Evolutionary conservation across 2,329 filamentous ascomycete species (phyloP).

Genomic region (Xylariaceae sp.): DNA sequence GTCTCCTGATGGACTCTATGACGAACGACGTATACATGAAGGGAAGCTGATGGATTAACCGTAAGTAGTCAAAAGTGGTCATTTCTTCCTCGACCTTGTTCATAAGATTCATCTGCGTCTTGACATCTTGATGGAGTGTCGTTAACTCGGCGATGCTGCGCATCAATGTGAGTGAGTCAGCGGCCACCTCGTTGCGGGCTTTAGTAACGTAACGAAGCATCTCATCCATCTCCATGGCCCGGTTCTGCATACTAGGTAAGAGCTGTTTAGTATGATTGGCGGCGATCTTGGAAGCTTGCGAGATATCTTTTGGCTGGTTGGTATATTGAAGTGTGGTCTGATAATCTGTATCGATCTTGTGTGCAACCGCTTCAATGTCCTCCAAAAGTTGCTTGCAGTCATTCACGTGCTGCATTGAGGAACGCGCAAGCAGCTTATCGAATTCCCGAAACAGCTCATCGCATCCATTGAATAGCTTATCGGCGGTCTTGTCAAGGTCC

Average conservation of each 20-base stretch:
- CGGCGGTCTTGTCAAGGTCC: slow-evolving; percentile 56
- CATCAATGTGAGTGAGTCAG: slow-evolving; percentile 68
- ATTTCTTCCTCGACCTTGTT: slow-evolving; percentile 70
- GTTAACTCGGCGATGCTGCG: slow-evolving; percentile 77
- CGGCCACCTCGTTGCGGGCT: slow-evolving; percentile 62
- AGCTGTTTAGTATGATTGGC: slow-evolving; percentile 58
- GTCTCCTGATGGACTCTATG: slow-evolving; percentile 76
- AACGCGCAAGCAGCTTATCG: slow-evolving; percentile 52
- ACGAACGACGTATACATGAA: slow-evolving; percentile 86
- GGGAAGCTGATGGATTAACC: slow-evolving; percentile 75
- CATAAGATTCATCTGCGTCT: slow-evolving; percentile 64
- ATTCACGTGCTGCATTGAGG: slow-evolving; percentile 50
- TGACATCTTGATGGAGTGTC: slow-evolving; percentile 65
- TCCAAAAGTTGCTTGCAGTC: slow-evolving; percentile 67
- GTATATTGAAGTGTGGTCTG: slow-evolving; percentile 67
- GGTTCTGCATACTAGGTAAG: slow-evolving; percentile 52
- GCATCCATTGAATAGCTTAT: slow-evolving; percentile 56
- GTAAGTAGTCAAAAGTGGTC: slow-evolving; percentile 74
- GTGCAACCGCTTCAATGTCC: slow-evolving; percentile 80
- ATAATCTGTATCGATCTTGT: slow-evolving; percentile 82
- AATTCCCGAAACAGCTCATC: slow-evolving; percentile 59
- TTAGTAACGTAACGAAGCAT: slow-evolving; percentile 56
- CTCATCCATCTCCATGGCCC: slow-evolving; percentile 56
- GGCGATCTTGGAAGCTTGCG: slow-evolving; percentile 59
- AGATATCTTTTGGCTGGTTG: slow-evolving; percentile 55